phyloP scores from a whole-genome alignment of 2,329 filamentous ascomycete genomes.

The Trichoderma endophyticum region DNA sequence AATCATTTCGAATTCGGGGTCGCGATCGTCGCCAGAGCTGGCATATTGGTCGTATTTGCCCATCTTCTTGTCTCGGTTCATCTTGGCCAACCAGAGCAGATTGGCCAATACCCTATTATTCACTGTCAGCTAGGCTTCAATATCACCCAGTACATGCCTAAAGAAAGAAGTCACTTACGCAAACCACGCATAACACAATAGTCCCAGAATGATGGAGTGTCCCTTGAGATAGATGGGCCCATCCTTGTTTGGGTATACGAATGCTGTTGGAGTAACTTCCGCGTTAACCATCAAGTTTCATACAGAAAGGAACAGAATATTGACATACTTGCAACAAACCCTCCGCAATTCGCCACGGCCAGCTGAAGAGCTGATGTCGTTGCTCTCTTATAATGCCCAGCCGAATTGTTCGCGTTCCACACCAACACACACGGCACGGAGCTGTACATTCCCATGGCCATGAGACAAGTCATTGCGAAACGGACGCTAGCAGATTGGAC shows the following conservation, averaged over 20 bases:
- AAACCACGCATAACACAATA: constrained; percentile 62
- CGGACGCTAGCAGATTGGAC: constrained; percentile 49
- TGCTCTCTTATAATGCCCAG: constrained; percentile 67
- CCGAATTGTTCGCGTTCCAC: constrained; percentile 66
- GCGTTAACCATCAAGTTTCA: background rate
- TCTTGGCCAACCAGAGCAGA: constrained; percentile 59
- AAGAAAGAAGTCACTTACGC: constrained; percentile 57
- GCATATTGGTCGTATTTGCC: constrained; percentile 58
- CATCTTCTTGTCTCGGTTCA: constrained; percentile 59
- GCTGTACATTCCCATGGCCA: constrained; percentile 63
- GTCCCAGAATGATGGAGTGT: constrained; percentile 58
- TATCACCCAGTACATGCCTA: too few species aligned
- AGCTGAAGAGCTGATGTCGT: constrained; percentile 64
- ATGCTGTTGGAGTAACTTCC: constrained; percentile 36
- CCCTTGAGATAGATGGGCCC: constrained; percentile 58
- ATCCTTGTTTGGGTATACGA: constrained; percentile 57
- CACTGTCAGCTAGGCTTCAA: too few species aligned
- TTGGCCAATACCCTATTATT: constrained; percentile 54
- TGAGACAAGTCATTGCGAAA: constrained; percentile 66
- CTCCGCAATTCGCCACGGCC: constrained; percentile 64
- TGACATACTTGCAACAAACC: constrained; percentile 57
- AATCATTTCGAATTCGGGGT: constrained; percentile 60
- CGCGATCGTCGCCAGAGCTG: constrained; percentile 60
- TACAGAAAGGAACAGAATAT: background rate
- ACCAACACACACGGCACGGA: constrained; percentile 61